Conservation (phyloP, 306 rosid species). For the Vachellia collinsii region DNA sequence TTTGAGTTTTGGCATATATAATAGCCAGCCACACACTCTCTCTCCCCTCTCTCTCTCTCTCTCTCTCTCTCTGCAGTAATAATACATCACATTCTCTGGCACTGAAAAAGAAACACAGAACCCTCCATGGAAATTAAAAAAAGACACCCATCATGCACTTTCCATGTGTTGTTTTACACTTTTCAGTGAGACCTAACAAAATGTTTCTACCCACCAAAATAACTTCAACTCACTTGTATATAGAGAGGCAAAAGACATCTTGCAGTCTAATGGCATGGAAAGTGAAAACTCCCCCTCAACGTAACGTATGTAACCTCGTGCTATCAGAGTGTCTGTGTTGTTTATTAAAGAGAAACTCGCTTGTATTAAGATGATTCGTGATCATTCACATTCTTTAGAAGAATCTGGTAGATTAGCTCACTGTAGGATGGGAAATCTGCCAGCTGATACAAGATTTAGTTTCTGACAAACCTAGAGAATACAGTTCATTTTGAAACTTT, state of each 20-base stretch:
- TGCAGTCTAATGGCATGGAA: too few species aligned
- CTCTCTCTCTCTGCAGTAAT: constrained; percentile 32
- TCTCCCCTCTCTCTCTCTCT: background rate
- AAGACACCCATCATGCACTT: constrained; percentile 55
- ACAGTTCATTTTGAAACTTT: background rate
- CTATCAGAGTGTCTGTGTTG: too few species aligned
- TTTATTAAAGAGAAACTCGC: background rate
- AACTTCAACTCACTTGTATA: constrained; percentile 13
- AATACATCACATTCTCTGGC: constrained; percentile 53
- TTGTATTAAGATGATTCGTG: background rate
- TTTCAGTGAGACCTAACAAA: constrained; percentile 36
- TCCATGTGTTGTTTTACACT: constrained; percentile 49
- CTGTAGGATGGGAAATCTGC: background rate
- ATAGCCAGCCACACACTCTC: constrained; percentile 36
- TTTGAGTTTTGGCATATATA: constrained; percentile 46
- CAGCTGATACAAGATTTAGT: background rate
- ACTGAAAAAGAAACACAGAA: constrained; percentile 38
- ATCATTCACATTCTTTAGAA: background rate
- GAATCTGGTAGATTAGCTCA: background rate
- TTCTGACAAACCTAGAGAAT: background rate
- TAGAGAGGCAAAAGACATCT: too few species aligned
- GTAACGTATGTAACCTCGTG: too few species aligned
- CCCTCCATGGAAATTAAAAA: constrained; percentile 26
- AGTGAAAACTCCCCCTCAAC: too few species aligned
- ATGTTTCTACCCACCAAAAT: constrained; percentile 30